phyloP scores from a whole-genome alignment of 2,329 filamentous ascomycete genomes.

The Xylaria polymorpha region DNA sequence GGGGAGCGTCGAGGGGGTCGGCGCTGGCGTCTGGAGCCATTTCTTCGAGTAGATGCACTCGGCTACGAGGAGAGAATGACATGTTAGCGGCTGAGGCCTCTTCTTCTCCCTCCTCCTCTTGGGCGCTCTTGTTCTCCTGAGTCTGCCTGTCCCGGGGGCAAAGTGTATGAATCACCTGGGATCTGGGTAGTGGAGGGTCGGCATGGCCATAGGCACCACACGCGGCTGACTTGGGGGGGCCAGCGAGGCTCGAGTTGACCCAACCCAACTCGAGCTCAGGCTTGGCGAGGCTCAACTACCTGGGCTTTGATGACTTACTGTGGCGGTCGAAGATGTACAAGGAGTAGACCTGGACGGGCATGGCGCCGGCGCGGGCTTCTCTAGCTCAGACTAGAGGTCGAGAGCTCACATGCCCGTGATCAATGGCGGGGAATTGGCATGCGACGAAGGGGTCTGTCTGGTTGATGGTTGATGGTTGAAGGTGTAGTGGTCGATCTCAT shows the following conservation, averaged over 20 bases:
- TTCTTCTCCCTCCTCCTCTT: too few species aligned
- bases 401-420: slow-evolving; percentile 47
- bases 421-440: slow-evolving; percentile 17
- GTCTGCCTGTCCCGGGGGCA: slow-evolving; percentile 21
- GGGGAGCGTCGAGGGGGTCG: slow-evolving; percentile 62
- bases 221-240: slow-evolving; percentile 24
- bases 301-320: slow-evolving; percentile 67
- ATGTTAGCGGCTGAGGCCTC: slow-evolving; percentile 36
- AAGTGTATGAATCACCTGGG: slow-evolving; percentile 18
- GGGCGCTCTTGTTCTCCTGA: slow-evolving; percentile 14
- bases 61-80: slow-evolving; percentile 64
- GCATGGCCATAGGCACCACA: slow-evolving; percentile 34
- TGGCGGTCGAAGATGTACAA: slow-evolving; percentile 99
- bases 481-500: neutral
- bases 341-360: slow-evolving; percentile 85
- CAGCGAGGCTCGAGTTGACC: slow-evolving; percentile 22
- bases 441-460: slow-evolving; percentile 12
- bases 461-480: neutral
- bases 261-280: neutral
- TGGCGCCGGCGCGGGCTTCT: slow-evolving; percentile 56
- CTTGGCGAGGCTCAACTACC: slow-evolving; percentile 14
- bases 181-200: neutral
- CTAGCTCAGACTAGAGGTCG: slow-evolving; percentile 38
- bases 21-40: slow-evolving; percentile 69
- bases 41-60: slow-evolving; percentile 96